Conservation (phyloP, 768 basidiomycete genomes). For the Piloderma croceum region DNA sequence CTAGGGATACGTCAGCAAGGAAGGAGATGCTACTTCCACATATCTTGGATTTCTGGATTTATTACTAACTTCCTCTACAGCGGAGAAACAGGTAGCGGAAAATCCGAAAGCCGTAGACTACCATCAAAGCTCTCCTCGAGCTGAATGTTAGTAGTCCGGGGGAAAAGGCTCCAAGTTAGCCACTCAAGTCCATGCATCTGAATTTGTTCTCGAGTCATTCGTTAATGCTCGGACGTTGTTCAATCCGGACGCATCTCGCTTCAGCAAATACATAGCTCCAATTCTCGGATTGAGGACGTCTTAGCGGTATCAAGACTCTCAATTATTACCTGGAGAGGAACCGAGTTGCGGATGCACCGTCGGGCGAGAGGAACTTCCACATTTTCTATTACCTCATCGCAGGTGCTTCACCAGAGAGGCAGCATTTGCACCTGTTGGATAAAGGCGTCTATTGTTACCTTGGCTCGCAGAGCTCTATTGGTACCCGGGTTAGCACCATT, state of each 20-base stretch:
- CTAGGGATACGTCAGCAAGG: constrained; percentile 62
- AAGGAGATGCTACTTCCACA: constrained; percentile 71
- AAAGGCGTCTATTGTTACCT: constrained; percentile 83
- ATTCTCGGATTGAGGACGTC: constrained; percentile 86
- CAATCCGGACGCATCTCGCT: constrained; percentile 93
- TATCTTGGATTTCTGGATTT: constrained; percentile 83
- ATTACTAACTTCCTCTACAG: constrained; percentile 34
- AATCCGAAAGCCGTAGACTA: constrained; percentile 84
- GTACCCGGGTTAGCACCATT: constrained; percentile 38
- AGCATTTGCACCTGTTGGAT: constrained; percentile 80
- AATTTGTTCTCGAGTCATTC: constrained; percentile 94
- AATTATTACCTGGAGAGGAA: constrained; percentile 94
- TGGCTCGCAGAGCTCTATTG: constrained; percentile 54
- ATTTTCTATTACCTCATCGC: constrained; percentile 96
- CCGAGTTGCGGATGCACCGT: constrained; percentile 81
- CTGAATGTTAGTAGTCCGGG: constrained; percentile 82
- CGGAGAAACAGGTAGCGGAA: constrained; percentile 90
- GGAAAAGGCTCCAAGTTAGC: constrained; percentile 93
- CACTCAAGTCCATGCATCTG: constrained; percentile 81
- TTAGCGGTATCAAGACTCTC: constrained; percentile 88
- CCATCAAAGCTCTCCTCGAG: constrained; percentile 91
- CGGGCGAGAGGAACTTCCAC: constrained; percentile 94
- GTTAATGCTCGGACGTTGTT: constrained; percentile 88
- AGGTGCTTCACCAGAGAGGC: constrained; percentile 78
- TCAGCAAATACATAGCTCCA: constrained; percentile 98